These are phyloP conservation scores for Aureobasidium sp. DNA, from an alignment of 2,329 filamentous ascomycete genomes.

Conservation along the genomic window DNA sequence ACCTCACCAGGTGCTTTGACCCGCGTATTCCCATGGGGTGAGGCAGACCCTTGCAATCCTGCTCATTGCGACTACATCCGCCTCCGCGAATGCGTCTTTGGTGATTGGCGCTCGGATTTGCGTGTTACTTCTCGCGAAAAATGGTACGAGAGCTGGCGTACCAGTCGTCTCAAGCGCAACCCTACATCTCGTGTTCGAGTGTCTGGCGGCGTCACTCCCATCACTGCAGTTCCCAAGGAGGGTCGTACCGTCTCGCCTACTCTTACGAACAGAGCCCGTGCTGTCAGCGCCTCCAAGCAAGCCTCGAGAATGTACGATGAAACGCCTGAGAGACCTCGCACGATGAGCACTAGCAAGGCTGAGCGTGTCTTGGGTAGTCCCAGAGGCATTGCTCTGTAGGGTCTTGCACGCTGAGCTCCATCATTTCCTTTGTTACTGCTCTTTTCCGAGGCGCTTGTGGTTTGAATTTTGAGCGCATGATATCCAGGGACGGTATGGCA, in stretches of 20 bases:
- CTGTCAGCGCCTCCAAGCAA: neutral
- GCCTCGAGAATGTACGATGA: neutral
- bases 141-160: conserved; percentile 97
- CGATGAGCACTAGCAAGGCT: conserved; percentile 9
- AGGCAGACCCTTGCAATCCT: conserved; percentile 85
- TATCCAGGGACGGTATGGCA: neutral
- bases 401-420: neutral
- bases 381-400: conserved; percentile 8
- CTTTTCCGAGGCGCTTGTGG: neutral
- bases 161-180: conserved; percentile 39
- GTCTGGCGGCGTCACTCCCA: conserved; percentile 31
- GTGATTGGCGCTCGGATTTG: conserved; percentile 85
- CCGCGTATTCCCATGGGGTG: conserved; percentile 91
- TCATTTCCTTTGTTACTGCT: neutral
- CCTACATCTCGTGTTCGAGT: conserved; percentile 24
- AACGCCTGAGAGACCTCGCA: neutral
- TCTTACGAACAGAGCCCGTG: conserved; percentile 5
- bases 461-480: conserved; percentile 3
- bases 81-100: conserved; percentile 86
- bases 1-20: conserved; percentile 62
- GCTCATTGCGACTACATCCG: conserved; percentile 91
- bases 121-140: conserved; percentile 83
- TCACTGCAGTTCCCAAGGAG: conserved; percentile 28
- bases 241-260: conserved; percentile 19
- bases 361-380: conserved; percentile 13